phyloP scores from a whole-genome alignment of 2,329 filamentous ascomycete genomes.

The Zymoseptoria passerinii region DNA sequence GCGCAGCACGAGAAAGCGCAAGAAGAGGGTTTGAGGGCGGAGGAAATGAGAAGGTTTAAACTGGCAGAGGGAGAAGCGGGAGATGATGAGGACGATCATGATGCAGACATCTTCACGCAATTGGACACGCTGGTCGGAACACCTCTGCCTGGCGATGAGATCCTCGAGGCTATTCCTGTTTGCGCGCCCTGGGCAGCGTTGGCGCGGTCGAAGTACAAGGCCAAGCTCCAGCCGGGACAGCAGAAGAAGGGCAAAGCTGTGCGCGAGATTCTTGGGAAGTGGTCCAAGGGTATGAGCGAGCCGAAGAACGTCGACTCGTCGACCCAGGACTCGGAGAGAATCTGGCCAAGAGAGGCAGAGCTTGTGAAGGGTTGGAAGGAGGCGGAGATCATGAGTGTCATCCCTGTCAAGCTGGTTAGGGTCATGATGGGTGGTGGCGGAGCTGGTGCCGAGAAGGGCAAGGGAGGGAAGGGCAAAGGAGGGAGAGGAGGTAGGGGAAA shows the following conservation, averaged over 20 bases:
- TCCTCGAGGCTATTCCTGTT: constrained; percentile 56
- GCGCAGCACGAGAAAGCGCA: constrained; percentile 74
- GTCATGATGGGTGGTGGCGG: constrained; percentile 60
- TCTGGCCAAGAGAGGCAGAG: constrained; percentile 82
- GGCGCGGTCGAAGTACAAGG: constrained; percentile 78
- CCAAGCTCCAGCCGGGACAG: constrained; percentile 82
- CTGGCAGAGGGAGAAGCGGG: constrained; percentile 46
- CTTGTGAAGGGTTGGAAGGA: constrained; percentile 72
- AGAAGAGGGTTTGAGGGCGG: constrained; percentile 65
- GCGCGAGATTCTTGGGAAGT: constrained; percentile 77
- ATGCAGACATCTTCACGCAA: constrained; percentile 39
- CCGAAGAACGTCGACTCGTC: constrained; percentile 37
- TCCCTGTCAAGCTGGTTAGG: constrained; percentile 72
- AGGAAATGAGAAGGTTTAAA: constrained; percentile 56
- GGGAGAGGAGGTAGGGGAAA: constrained; percentile 22
- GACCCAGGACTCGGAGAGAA: constrained; percentile 55
- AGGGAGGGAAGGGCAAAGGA: constrained; percentile 26
- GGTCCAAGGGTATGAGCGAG: constrained; percentile 58
- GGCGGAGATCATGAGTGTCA: constrained; percentile 69
- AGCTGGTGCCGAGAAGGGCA: constrained; percentile 32
- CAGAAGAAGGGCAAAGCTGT: constrained; percentile 93
- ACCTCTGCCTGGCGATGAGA: constrained; percentile 73
- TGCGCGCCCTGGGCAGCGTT: constrained; percentile 57
- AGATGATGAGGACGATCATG: constrained; percentile 27
- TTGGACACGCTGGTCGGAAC: constrained; percentile 69